Evolutionary conservation across 176 grass and related monocot genomes (phyloP).

Genomic region (Juncus effusus): DNA sequence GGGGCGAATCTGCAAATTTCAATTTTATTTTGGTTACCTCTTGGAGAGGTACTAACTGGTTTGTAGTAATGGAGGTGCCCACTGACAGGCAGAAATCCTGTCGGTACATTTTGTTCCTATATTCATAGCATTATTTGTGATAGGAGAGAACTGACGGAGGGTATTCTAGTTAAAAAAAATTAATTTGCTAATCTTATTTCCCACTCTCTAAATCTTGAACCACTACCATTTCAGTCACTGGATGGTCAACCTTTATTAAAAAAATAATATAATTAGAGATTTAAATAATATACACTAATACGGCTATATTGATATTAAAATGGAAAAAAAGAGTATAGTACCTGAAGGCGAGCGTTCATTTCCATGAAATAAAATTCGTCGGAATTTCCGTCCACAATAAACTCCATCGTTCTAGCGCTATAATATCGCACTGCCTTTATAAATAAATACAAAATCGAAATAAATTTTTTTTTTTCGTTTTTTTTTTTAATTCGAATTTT

Average conservation of each 20-base stretch:
- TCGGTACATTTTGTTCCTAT: slow-evolving; percentile 96
- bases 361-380: slow-evolving; percentile 57
- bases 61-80: slow-evolving; percentile 83
- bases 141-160: slow-evolving; percentile 58
- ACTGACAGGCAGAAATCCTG: slow-evolving; percentile 92
- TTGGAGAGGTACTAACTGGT: slow-evolving; percentile 46
- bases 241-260: slow-evolving; percentile 82
- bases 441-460: slow-evolving; percentile 35
- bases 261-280: slow-evolving; percentile 4
- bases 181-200: slow-evolving; percentile 96
- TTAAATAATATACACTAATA: neutral
- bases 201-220: slow-evolving; percentile 98
- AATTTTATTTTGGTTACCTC: slow-evolving; percentile 31
- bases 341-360: too few species aligned
- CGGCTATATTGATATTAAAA: neutral
- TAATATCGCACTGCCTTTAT: slow-evolving; percentile 96
- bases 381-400: slow-evolving; percentile 84
- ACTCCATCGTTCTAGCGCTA: slow-evolving; percentile 96
- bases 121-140: slow-evolving; percentile 45
- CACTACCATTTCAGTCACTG: slow-evolving; percentile 93
- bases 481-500: slow-evolving; percentile 20
- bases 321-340: slow-evolving; percentile 1
- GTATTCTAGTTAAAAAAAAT: slow-evolving; percentile 48
- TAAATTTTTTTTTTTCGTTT: too few species aligned
- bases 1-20: too few species aligned